Evolutionary conservation across 2,329 filamentous ascomycete species (phyloP), one percentile per base, ranked within the genome.

Genomic region (Chalaropsis ovoidea): DNA sequence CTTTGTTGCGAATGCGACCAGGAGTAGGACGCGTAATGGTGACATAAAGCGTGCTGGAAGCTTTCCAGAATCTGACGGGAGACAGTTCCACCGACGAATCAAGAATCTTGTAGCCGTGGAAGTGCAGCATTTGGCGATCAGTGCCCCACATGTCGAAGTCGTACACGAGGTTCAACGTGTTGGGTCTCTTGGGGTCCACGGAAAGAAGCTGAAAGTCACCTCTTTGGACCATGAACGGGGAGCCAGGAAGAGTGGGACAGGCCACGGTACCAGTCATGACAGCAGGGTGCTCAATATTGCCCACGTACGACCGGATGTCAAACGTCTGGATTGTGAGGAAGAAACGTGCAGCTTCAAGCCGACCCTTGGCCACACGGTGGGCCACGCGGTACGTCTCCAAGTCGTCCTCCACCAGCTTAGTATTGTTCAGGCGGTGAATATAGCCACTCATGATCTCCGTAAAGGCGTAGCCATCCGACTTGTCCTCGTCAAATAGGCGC

Each of bases 381-480:
- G 81, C 81, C 22, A 80, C 75, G 67, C 81, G 75, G 70, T 82
- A 86, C 1, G 81, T 79, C n/a, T 79, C 76, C 17, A 75, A 75
- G 56, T 78, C 76, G 69, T 82, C 78, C 10, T 76, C 75, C 5
- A 71, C 71, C 49, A 79, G 71, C 35, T 73, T 73, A 11, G 62
- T 43, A 10, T 73, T 71, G 64, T 76, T 71, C 69, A 80, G 79
- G 60, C 74, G 71, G 69, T 84, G 81, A 31, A 88, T 77, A 69
- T 81, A 82, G 10, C 85, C 85, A 7, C 80, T 78, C 83, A 87
- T 86, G 66, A 86, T 80, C 71, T 87, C 84, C 0, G 81, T 82
- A 70, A 87, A 87, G 27, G 80, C 81, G 64, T 86, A 78, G 0
- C 82, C 82, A 54, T 74, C 74, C 10, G 78, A 77, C 41, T 79